phyloP scores from a whole-genome alignment of 1,284 basidiomycete species.

The Tilletia caries region DNA sequence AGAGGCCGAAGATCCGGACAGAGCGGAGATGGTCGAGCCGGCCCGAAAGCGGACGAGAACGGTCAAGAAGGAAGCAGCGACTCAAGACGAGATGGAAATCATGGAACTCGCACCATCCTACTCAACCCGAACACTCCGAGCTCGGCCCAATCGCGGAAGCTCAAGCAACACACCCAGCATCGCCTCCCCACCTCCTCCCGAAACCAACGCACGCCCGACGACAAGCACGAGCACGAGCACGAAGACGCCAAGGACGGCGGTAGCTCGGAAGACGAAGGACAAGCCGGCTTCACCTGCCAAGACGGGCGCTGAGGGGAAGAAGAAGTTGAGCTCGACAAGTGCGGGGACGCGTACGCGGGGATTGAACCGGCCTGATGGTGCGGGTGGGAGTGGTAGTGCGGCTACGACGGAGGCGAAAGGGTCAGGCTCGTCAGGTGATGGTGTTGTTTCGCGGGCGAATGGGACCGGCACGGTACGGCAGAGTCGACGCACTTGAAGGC shows the following conservation, averaged over 20 bases:
- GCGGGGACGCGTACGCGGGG: too few relatives aligned
- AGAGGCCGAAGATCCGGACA: background rate
- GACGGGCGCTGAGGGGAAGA: background rate
- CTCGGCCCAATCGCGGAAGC: background rate
- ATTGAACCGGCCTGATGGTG: too few relatives aligned
- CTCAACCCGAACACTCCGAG: constrained; percentile 6
- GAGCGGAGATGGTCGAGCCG: too few relatives aligned
- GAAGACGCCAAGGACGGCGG: background rate
- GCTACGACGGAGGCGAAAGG: background rate
- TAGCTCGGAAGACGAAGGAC: background rate
- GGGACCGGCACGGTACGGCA: background rate
- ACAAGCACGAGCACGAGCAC: background rate
- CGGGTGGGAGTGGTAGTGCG: too few relatives aligned
- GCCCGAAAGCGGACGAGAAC: background rate
- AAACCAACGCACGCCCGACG: background rate
- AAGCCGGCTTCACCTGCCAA: too few relatives aligned
- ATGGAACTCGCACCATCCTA: background rate
- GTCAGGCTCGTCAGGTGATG: background rate
- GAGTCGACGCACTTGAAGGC: too few relatives aligned
- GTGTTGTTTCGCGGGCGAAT: too few relatives aligned
- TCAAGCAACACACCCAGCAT: background rate
- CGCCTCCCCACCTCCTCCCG: background rate
- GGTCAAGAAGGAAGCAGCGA: too few relatives aligned
- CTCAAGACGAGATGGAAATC: too few relatives aligned
- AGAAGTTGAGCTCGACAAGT: background rate